These are phyloP conservation scores for Trichosporon sp. DNA, from an alignment of 1,284 basidiomycete species.

Conservation along the genomic window DNA sequence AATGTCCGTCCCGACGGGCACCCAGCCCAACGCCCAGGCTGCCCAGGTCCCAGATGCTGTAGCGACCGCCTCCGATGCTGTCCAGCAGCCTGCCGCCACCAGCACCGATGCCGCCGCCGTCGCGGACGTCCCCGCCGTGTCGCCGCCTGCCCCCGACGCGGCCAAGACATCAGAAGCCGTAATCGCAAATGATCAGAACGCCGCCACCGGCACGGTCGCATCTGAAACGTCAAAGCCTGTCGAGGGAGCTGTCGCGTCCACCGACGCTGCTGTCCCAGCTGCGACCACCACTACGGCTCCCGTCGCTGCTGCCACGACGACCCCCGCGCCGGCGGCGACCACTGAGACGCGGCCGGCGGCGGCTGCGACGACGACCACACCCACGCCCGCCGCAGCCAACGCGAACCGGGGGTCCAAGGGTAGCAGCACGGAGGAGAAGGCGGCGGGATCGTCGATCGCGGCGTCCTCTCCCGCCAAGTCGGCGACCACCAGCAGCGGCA, in stretches of 20 bases:
- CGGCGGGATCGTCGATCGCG: conserved; percentile 8
- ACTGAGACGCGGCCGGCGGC: not conserved
- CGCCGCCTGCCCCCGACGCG: not conserved
- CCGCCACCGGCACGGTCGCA: not conserved
- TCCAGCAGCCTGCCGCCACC: not conserved
- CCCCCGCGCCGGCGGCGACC: conserved; percentile 1
- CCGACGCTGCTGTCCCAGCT: not conserved
- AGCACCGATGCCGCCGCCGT: not conserved
- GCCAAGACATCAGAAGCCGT: conserved; percentile 6
- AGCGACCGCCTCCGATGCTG: not conserved
- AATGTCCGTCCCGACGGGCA: conserved; percentile 30
- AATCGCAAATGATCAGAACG: not conserved
- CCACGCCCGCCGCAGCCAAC: not conserved
- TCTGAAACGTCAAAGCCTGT: not conserved
- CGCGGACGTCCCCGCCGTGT: not conserved
- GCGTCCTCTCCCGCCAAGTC: conserved; percentile 17
- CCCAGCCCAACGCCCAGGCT: conserved; percentile 19
- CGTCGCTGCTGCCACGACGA: not conserved
- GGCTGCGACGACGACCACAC: not conserved
- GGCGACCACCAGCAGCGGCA: conserved; percentile 26
- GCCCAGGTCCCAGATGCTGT: not conserved
- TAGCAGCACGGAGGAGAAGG: conserved; percentile 24
- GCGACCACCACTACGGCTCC: not conserved
- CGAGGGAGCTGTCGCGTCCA: not conserved
- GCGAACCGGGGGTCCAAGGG: conserved; percentile 11